These are phyloP conservation scores for Centaurea solstitialis DNA, from an alignment of 129 eudicot genomes.

Conservation along the genomic window DNA sequence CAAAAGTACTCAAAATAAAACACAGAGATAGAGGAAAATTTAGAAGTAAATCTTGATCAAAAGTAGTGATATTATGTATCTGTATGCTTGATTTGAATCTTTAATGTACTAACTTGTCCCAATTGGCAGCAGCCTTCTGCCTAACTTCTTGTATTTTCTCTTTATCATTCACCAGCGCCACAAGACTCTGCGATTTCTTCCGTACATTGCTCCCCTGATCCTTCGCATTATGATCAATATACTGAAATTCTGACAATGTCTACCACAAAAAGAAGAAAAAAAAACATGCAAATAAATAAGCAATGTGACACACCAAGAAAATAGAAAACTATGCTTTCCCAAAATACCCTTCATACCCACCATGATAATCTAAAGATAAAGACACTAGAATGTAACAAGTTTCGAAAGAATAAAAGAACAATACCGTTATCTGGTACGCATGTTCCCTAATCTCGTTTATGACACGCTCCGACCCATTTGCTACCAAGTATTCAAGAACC, in stretches of 20 bases:
- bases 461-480: constrained; percentile 95
- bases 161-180: constrained; percentile 81
- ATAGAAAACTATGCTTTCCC: background rate
- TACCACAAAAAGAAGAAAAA: constrained; percentile 27
- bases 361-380: background rate
- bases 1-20: background rate
- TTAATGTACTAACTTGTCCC: constrained; percentile 82
- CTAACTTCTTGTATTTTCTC: constrained; percentile 89
- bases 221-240: constrained; percentile 83
- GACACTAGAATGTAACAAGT: constrained; percentile 7
- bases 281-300: background rate
- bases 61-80: background rate
- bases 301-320: background rate
- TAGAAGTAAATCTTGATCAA: background rate
- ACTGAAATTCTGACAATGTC: constrained; percentile 93
- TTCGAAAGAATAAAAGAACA: constrained; percentile 25
- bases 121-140: constrained; percentile 90
- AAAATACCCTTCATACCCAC: background rate
- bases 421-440: constrained; percentile 85
- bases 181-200: constrained; percentile 91
- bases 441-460: constrained; percentile 93
- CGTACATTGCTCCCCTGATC: constrained; percentile 97
- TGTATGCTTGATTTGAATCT: background rate
- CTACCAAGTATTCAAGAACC: constrained; percentile 94
- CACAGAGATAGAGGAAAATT: background rate